A percentile compares a stretch with the other conserved stretches of the same genome.
phyloP scores from a whole-genome alignment of 352 stramenopile species.

The Phytophthora idaei region DNA sequence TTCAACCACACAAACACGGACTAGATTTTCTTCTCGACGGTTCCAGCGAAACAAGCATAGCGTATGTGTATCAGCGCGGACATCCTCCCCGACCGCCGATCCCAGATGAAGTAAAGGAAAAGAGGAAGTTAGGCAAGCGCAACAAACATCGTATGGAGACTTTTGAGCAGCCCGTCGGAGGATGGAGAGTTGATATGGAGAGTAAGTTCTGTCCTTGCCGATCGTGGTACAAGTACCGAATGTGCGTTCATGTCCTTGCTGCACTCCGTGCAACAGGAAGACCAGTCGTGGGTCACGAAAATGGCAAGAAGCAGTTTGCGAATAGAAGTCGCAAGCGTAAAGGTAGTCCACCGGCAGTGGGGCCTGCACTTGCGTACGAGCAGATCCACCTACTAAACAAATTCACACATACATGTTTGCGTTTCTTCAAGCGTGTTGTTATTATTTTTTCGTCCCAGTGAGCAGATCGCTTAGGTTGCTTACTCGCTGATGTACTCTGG shows the following conservation, averaged over 20 bases:
- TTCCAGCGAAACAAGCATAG: constrained; percentile 1
- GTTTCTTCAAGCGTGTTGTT: too few species aligned
- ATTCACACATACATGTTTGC: too few species aligned
- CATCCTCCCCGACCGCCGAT: not conserved
- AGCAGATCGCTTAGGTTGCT: too few species aligned
- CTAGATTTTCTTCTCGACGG: constrained; percentile 7
- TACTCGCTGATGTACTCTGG: too few species aligned
- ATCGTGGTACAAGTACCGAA: constrained; percentile 8
- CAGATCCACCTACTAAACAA: not conserved
- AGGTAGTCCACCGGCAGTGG: not conserved
- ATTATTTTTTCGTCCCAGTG: too few species aligned
- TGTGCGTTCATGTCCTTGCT: not conserved
- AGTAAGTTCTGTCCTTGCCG: not conserved
- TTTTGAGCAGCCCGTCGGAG: not conserved
- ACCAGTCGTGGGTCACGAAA: not conserved
- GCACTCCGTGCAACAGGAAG: not conserved
- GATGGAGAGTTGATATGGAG: not conserved
- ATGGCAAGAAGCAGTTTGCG: not conserved
- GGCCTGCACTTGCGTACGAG: not conserved
- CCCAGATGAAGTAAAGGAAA: not conserved
- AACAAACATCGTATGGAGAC: not conserved
- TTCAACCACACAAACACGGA: not conserved
- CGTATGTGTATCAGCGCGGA: constrained; percentile 7
- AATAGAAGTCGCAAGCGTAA: constrained; percentile 1
- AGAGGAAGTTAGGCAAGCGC: not conserved